Evolutionary conservation across 768 basidiomycete genomes (phyloP).

Genomic region (Russula sp.): DNA sequence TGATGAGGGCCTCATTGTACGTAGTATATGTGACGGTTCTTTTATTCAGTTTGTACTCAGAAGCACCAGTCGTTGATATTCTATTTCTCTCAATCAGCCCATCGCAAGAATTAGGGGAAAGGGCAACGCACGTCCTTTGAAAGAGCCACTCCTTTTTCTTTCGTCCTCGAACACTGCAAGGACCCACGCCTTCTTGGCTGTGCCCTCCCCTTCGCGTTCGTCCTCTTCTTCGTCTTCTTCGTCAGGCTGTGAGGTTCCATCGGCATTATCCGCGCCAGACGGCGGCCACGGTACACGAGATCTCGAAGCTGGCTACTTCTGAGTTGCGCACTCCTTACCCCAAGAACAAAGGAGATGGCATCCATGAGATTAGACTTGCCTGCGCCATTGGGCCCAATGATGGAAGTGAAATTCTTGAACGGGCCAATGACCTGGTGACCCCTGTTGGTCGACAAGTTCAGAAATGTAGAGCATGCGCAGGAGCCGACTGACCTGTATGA

Average conservation of each 20-base stretch:
- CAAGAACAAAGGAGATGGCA: conserved; percentile 97
- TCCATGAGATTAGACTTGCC: conserved; percentile 99
- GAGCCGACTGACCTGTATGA: conserved; percentile 63
- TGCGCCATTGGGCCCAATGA: conserved; percentile 98
- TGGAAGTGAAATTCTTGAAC: conserved; percentile 89
- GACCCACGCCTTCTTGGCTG: conserved; percentile 94
- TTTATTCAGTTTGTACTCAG: conserved; percentile 87
- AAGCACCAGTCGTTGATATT: conserved; percentile 81
- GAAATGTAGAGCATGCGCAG: conserved; percentile 20
- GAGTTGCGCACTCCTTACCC: conserved; percentile 90
- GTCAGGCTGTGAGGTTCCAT: conserved; percentile 40
- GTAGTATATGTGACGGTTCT: conserved; percentile 78
- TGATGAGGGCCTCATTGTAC: conserved; percentile 84
- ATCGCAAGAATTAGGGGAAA: conserved; percentile 1
- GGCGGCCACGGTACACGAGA: conserved; percentile 89
- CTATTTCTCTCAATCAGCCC: conserved; percentile 42
- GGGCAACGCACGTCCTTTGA: conserved; percentile 73
- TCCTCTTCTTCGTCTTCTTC: conserved; percentile 47
- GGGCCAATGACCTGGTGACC: conserved; percentile 87
- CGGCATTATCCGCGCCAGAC: conserved; percentile 54
- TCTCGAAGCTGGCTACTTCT: conserved; percentile 93
- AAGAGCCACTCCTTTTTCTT: conserved; percentile 84
- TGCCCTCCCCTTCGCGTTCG: conserved; percentile 48
- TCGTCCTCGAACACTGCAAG: conserved; percentile 83
- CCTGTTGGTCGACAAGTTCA: conserved; percentile 37